These are phyloP conservation scores for California macrophylla DNA, from an alignment of 441 rosid species.

Conservation along the genomic window DNA sequence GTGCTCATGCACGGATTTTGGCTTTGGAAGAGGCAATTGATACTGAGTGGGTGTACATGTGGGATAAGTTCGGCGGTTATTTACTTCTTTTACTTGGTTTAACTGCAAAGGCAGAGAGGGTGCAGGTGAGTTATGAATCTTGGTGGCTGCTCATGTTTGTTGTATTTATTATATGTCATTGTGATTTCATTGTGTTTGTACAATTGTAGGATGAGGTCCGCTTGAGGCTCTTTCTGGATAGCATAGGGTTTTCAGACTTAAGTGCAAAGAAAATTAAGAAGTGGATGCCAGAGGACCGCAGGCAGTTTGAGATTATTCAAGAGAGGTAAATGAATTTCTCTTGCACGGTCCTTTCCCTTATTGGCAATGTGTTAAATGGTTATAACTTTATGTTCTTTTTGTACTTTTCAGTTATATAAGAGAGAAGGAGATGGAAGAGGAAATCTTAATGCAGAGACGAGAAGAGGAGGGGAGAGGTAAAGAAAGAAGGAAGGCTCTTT, in stretches of 20 bases:
- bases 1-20: constrained; percentile 96
- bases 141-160: constrained; percentile 13
- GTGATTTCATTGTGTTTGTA: constrained; percentile 9
- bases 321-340: constrained; percentile 56
- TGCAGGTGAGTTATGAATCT: constrained; percentile 56
- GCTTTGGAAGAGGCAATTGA: constrained; percentile 99
- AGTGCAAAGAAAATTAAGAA: constrained; percentile 98
- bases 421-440: constrained; percentile 99
- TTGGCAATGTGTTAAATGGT: constrained; percentile 13
- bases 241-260: constrained; percentile 96
- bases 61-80: constrained; percentile 99
- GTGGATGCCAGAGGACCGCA: constrained; percentile 99
- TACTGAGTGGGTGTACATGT: constrained; percentile 99
- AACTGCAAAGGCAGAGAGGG: constrained; percentile 95
- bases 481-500: constrained; percentile 96
- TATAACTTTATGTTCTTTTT: neutral
- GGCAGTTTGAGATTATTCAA: constrained; percentile 96
- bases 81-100: constrained; percentile 90
- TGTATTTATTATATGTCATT: constrained; percentile 12
- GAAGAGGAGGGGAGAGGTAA: constrained; percentile 99
- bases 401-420: constrained; percentile 62
- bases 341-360: constrained; percentile 11
- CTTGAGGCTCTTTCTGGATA: constrained; percentile 93
- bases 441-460: constrained; percentile 93
- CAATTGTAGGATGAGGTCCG: constrained; percentile 89